Conservation (phyloP, 305 asterid genomes). For the Plantago coronopus region DNA sequence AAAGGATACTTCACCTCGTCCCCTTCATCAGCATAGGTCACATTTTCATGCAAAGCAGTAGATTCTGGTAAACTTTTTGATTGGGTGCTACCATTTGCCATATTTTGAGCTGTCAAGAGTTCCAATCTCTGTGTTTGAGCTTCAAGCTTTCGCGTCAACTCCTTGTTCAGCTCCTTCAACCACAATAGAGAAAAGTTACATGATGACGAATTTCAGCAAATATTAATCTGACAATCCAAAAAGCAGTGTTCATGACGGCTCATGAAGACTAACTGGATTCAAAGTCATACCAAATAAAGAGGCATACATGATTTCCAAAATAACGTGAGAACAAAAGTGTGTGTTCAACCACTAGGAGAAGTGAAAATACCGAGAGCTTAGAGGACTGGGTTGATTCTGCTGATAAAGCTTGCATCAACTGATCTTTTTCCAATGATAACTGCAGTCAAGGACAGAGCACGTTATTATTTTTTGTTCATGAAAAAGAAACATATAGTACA, state of each 20-base stretch:
- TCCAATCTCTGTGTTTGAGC: constrained; percentile 95
- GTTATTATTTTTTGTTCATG: constrained; percentile 19
- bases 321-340: too few species aligned
- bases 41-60: constrained; percentile 34
- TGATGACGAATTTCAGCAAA: constrained; percentile 14
- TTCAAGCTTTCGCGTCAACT: constrained; percentile 84
- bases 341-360: too few species aligned
- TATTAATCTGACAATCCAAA: not conserved
- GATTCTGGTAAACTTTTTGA: constrained; percentile 56
- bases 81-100: constrained; percentile 56
- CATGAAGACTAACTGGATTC: not conserved
- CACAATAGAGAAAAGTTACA: constrained; percentile 22
- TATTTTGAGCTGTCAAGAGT: constrained; percentile 82
- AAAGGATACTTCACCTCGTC: constrained; percentile 70
- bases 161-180: constrained; percentile 75
- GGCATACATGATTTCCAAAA: too few species aligned
- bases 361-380: constrained; percentile 62
- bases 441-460: constrained; percentile 35
- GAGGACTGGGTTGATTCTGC: constrained; percentile 74
- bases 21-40: constrained; percentile 91
- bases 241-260: not conserved
- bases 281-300: too few species aligned
- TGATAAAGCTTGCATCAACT: constrained; percentile 70
- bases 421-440: constrained; percentile 88
- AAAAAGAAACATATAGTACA: constrained; percentile 12